Base-by-base conservation (phyloP, 257 asterid genomes). In the Paraleonurus japonicus region DNA sequence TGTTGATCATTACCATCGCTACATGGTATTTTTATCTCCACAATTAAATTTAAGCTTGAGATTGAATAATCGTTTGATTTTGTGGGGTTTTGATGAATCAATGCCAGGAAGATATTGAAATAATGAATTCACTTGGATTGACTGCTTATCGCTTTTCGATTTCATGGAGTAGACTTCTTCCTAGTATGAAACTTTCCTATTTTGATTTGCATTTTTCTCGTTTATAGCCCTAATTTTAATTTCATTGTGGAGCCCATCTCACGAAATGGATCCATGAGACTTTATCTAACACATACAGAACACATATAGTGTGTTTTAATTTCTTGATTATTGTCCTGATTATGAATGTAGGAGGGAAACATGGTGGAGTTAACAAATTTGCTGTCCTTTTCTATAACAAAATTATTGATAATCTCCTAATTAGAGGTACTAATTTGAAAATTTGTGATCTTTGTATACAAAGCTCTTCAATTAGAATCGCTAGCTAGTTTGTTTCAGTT, bases 81-180 rank as follows among this genome's bases (percentile, higher is more conserved):
- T 12, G n/a, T 70, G 32, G 20, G 9, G 2, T 9, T 43, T 8
- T 3, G 4, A 27, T 15, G 41, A 16, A 19, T 71, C n/a, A 23
- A 37, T 57, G 69, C 33, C 85, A 92, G 96, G 96, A 92, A 79
- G 96, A 92, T 61, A 85, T 89, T 77, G 91, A 86, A 79, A 71
- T 84, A 64, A 69, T 92, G 76, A 79, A 81, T 45, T 84, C 89
- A 45, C 88, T 86, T 23, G 96, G 96, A 19, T 81, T 86, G 63
- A 68, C 79, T 71, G 80, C 92, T 45, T 92, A 92, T 59, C 89
- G 96, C 13, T 73, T 92, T 65, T 92, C 98, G 24, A 89, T 92
- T 81, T 92, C 98, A 2, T 89, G 98, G 98, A 79, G 89, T 66
- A 83, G 98, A 82, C 50, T 92, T 78, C 86, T 92, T 70, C 97